Percentiles rank a stretch among this genome's conserved stretches.
phyloP scores from a whole-genome alignment of 257 asterid genomes.

The Lithospermum erythrorhizon region DNA sequence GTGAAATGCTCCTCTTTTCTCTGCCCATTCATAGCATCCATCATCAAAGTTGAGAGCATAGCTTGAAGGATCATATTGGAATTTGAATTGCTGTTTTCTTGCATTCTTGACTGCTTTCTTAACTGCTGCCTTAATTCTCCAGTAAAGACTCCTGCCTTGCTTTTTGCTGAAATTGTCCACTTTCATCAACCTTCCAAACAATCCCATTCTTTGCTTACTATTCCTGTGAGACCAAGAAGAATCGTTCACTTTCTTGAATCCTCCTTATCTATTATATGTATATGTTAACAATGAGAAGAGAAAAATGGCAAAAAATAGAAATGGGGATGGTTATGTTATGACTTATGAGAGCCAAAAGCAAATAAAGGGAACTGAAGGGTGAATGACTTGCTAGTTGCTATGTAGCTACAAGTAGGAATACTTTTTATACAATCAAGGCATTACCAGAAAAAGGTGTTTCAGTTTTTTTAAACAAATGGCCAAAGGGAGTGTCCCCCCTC shows the following conservation, averaged over 20 bases:
- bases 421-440: background rate
- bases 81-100: constrained; percentile 23
- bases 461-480: constrained; percentile 22
- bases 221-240: background rate
- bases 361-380: background rate
- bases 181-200: constrained; percentile 21
- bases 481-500: background rate
- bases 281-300: background rate
- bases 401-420: too few species aligned
- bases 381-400: background rate
- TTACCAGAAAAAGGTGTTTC: constrained; percentile 7
- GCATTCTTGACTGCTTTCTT: constrained; percentile 29
- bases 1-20: constrained; percentile 4
- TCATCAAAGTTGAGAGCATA: constrained; percentile 73
- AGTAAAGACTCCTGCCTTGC: constrained; percentile 27
- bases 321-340: background rate
- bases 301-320: background rate
- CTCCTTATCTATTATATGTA: background rate
- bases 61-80: constrained; percentile 59
- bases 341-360: too few species aligned
- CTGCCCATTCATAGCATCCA: constrained; percentile 21
- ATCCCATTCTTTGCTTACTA: constrained; percentile 16
- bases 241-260: background rate
- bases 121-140: constrained; percentile 42
- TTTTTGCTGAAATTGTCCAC: constrained; percentile 25